phyloP scores from a whole-genome alignment of 768 basidiomycete genomes.

The Tulasnella sp. region DNA sequence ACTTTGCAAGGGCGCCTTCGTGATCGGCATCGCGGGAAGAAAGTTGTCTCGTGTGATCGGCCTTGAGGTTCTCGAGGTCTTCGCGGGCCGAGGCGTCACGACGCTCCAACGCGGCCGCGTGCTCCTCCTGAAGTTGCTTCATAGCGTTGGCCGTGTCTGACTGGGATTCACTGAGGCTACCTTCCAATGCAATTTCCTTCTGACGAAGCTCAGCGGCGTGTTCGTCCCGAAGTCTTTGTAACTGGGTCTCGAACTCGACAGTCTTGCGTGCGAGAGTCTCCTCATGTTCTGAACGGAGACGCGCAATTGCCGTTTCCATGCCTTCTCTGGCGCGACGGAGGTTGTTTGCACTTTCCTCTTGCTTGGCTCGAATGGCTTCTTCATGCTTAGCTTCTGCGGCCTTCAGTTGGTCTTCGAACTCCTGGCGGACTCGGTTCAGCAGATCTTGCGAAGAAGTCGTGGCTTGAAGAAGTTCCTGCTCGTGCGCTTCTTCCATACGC shows the following conservation, averaged over 20 bases:
- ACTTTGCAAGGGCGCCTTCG: conserved; percentile 33
- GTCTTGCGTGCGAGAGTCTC: conserved; percentile 60
- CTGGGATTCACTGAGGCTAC: conserved; percentile 69
- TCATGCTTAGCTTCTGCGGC: conserved; percentile 32
- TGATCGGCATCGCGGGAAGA: conserved; percentile 61
- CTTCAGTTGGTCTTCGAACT: conserved; percentile 46
- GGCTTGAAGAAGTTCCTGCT: conserved; percentile 51
- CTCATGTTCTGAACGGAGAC: conserved; percentile 32
- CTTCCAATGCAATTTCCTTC: conserved; percentile 70
- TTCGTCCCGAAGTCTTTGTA: conserved; percentile 73
- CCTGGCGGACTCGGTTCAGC: conserved; percentile 49
- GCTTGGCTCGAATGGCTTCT: conserved; percentile 70
- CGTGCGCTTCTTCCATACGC: conserved; percentile 51
- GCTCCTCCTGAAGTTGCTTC: conserved; percentile 67
- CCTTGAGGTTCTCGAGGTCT: conserved; percentile 62
- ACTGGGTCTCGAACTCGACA: conserved; percentile 54
- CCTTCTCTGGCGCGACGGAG: conserved; percentile 25
- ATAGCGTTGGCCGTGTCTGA: conserved; percentile 60
- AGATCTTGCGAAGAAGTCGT: conserved; percentile 54
- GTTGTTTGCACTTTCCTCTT: conserved; percentile 53
- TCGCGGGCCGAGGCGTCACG: conserved; percentile 64
- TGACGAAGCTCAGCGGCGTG: conserved; percentile 70
- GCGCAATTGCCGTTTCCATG: conserved; percentile 31
- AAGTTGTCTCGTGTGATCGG: conserved; percentile 56
- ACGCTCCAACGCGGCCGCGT: conserved; percentile 58